Base-by-base conservation (phyloP, 164 flowering plant species). In the Aristolochia contorta region DNA sequence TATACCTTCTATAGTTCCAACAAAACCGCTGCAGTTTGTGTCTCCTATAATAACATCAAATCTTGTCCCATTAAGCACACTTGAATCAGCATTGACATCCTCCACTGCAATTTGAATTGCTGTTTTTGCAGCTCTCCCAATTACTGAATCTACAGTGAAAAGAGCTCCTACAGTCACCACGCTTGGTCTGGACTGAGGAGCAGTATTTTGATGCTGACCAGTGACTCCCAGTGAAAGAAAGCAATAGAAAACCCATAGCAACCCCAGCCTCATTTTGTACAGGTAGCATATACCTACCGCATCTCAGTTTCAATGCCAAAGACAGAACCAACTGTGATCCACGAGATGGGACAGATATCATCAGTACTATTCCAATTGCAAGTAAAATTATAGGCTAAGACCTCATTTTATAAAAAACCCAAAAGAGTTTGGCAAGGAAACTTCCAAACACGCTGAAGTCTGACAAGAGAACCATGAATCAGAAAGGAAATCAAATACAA, bases 1-100 rank as follows among this genome's bases (percentile, higher is more conserved):
- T 47, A 48, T 82, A 90, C 97, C 97, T 82, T 76, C 84, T 22
- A 90, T 56, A 12, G 86, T 84, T 62, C 92, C 92, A 37, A 79
- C 43, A 72, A 91, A 91, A 45, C 82, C 91, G 49, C 83, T 88
- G 80, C 94, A 88, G 61, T 82, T 80, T 7, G 87, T 79, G 58
- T 88, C 87, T 43, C 74, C 80, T 5, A 69, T 27, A 43, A 71
- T 24, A 20, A 84, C 19, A 1, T 82, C 75, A 71, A 91, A 56
- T 53, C 59, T 69, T 0, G 75, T 82, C 22, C 82, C 82, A 0
- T 67, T 32, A 50, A 91, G 88, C 64, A 88, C 59, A 61, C 50
- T 75, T 0, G 82, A 48, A 68, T 86, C 72, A 14, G 88, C 74
- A 76, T 91, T 91, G 20, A 91, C 83, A 73, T 88, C 97, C 58